phyloP scores from a whole-genome alignment of 306 rosid species.

The Potentilla sterilis region DNA sequence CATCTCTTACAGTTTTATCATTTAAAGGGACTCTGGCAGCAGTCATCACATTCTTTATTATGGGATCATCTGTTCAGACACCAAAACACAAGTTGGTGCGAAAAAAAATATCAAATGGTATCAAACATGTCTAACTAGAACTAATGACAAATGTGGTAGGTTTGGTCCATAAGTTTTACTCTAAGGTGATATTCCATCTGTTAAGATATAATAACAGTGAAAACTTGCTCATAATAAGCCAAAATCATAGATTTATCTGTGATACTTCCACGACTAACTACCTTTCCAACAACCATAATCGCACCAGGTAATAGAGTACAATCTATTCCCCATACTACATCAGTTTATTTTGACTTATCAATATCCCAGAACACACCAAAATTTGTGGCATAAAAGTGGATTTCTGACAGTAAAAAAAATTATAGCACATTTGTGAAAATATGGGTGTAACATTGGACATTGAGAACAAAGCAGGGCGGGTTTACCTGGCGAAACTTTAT shows the following conservation, averaged over 20 bases:
- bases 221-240: neutral
- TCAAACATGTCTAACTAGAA: neutral
- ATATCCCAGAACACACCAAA: neutral
- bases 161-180: neutral
- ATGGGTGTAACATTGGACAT: neutral
- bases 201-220: neutral
- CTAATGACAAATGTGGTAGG: neutral
- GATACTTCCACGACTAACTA: neutral
- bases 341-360: neutral
- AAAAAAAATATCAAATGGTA: constrained; percentile 15
- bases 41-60: constrained; percentile 38
- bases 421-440: neutral
- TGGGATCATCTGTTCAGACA: constrained; percentile 49
- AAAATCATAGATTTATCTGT: neutral
- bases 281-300: constrained; percentile 4
- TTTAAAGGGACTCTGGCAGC: constrained; percentile 25
- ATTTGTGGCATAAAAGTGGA: neutral
- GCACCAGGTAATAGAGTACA: neutral
- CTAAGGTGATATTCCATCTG: neutral
- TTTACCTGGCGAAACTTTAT: constrained; percentile 48
- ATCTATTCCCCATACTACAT: neutral
- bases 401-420: neutral
- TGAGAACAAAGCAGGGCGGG: neutral
- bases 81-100: constrained; percentile 23
- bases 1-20: constrained; percentile 30